phyloP scores from a whole-genome alignment of 208 protist species.

The Leishmania aethiopica region DNA sequence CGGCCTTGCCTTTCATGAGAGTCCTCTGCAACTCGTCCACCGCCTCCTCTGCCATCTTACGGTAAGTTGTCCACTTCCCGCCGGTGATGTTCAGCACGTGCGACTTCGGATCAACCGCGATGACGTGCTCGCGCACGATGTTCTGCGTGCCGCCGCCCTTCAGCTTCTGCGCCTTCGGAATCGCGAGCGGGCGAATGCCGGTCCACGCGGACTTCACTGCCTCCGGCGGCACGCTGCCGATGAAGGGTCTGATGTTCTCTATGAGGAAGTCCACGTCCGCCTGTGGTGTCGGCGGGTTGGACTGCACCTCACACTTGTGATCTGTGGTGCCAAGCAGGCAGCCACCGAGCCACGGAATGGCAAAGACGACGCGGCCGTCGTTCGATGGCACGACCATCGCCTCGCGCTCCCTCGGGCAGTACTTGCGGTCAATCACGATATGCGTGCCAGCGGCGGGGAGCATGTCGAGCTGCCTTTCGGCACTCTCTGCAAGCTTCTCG shows the following conservation, averaged over 20 bases:
- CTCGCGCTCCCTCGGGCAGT: conserved; percentile 71
- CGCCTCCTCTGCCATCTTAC: conserved; percentile 93
- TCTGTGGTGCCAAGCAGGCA: conserved; percentile 96
- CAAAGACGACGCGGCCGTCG: conserved; percentile 95
- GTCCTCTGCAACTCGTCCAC: conserved; percentile 68
- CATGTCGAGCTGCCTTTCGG: conserved; percentile 49
- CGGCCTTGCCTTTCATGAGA: conserved; percentile 43
- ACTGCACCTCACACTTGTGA: conserved; percentile 57
- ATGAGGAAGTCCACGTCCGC: conserved; percentile 92
- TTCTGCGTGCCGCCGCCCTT: conserved; percentile 60
- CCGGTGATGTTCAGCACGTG: conserved; percentile 90
- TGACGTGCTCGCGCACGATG: conserved; percentile 93
- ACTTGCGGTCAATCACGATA: conserved; percentile 82
- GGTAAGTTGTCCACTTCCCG: conserved; percentile 97
- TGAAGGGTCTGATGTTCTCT: conserved; percentile 60
- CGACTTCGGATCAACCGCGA: conserved; percentile 65
- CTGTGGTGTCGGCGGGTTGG: conserved; percentile 57
- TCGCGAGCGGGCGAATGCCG: conserved; percentile 86
- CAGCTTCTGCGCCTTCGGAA: conserved; percentile 19
- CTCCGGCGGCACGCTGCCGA: conserved; percentile 57
- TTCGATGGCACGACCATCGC: conserved; percentile 90
- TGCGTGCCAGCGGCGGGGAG: conserved; percentile 86
- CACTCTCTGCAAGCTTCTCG: conserved; percentile 74
- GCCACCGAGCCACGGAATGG: conserved; percentile 92
- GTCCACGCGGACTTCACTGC: conserved; percentile 85